Percentiles rank a stretch among this genome's conserved stretches.
These are phyloP conservation scores for Lactarius quietus DNA, from an alignment of 768 basidiomycete species.

Conservation along the genomic window DNA sequence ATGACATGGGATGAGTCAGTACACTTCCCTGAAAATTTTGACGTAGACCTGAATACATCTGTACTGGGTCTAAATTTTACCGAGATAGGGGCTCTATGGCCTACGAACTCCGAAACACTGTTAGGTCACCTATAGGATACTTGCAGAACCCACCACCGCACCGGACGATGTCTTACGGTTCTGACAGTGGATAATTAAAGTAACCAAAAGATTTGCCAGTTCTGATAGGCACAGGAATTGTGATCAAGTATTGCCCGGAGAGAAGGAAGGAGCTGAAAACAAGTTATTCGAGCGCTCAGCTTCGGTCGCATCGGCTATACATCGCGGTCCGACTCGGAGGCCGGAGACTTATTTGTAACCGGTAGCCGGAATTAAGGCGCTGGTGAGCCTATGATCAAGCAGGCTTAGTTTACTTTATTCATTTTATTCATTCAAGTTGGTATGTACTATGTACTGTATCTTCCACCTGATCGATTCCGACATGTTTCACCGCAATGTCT, in stretches of 20 bases:
- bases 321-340: too few species aligned
- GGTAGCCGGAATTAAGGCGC: too few species aligned
- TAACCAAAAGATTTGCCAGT: background rate
- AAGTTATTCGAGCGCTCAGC: too few species aligned
- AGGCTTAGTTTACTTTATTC: too few species aligned
- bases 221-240: constrained; percentile 7
- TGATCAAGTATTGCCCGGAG: background rate
- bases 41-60: constrained; percentile 19
- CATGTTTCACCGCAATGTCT: too few species aligned
- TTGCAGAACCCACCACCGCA: constrained; percentile 18
- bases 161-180: background rate
- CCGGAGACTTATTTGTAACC: too few species aligned
- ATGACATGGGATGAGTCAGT: constrained; percentile 2
- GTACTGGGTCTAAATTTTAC: constrained; percentile 6
- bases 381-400: too few species aligned
- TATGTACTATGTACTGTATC: too few species aligned
- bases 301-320: too few species aligned
- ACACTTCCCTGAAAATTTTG: background rate
- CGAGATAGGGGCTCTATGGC: background rate
- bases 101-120: background rate
- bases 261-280: background rate
- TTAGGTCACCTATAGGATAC: constrained; percentile 17
- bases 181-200: background rate
- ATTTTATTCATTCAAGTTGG: too few species aligned
- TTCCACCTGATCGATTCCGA: too few species aligned